A percentile compares a stretch with the other conserved stretches of the same genome.
Conservation (phyloP, 192 early-diverging fungal species). For the Coemansia brasiliensis region DNA sequence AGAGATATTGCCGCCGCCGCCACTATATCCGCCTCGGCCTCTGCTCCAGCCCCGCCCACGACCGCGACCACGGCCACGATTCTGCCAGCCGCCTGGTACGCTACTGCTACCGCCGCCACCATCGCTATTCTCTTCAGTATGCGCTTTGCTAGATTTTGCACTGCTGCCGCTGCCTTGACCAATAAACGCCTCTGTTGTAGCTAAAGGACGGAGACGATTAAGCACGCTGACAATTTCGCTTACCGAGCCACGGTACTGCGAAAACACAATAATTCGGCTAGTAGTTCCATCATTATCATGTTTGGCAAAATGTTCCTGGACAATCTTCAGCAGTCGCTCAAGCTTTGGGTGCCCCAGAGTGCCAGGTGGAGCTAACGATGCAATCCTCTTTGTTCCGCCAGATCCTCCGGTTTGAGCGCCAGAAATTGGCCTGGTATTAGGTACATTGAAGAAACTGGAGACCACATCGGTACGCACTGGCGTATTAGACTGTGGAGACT, state of each 20-base stretch:
- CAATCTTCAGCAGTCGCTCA: slow-evolving; percentile 60
- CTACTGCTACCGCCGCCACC: background rate
- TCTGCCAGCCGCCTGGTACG: background rate
- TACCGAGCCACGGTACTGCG: slow-evolving; percentile 79
- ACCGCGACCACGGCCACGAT: slow-evolving; percentile 19
- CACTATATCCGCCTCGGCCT: slow-evolving; percentile 1
- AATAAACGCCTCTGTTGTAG: slow-evolving; percentile 74
- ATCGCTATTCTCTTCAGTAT: slow-evolving; percentile 5
- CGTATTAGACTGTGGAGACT: background rate
- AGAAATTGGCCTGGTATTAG: slow-evolving; percentile 9
- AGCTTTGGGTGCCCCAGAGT: slow-evolving; percentile 82
- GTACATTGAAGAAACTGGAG: slow-evolving; percentile 45
- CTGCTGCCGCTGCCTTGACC: slow-evolving; percentile 62
- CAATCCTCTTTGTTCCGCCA: slow-evolving; percentile 6
- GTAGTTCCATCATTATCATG: slow-evolving; percentile 30
- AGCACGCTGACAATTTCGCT: slow-evolving; percentile 76
- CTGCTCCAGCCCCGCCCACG: slow-evolving; percentile 16
- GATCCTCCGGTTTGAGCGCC: background rate
- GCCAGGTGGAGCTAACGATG: slow-evolving; percentile 20
- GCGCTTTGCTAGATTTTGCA: background rate
- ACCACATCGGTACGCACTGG: slow-evolving; percentile 37
- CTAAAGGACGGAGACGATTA: slow-evolving; percentile 62
- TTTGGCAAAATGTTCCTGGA: slow-evolving; percentile 69
- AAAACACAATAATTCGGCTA: slow-evolving; percentile 83
- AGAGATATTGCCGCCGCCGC: background rate